Evolutionary conservation across 768 basidiomycete genomes (phyloP).

Genomic region (Serendipita sp.): DNA sequence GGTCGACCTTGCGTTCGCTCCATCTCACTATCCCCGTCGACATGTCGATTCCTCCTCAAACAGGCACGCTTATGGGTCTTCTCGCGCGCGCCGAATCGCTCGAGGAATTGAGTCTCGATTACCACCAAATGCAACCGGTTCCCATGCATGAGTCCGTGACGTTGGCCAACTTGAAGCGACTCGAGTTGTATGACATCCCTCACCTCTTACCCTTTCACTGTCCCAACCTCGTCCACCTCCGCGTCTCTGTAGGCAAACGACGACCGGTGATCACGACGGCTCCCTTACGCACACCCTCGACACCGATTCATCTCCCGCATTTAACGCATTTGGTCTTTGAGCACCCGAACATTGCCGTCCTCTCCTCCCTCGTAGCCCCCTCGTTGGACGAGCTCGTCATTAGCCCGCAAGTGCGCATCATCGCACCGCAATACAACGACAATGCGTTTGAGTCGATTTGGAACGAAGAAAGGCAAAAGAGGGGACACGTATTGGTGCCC

Average conservation of each 20-base stretch:
- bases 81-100: neutral
- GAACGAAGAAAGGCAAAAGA: neutral
- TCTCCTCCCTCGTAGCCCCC: neutral
- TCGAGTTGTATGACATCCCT: neutral
- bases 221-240: slow-evolving; percentile 3
- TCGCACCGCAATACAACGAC: slow-evolving; percentile 5
- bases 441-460: neutral
- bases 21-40: neutral
- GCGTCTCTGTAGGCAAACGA: neutral
- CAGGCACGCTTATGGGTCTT: neutral
- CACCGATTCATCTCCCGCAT: neutral
- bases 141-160: neutral
- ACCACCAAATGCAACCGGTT: neutral
- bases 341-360: neutral
- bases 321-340: neutral
- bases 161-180: neutral
- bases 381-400: neutral
- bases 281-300: neutral
- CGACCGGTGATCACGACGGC: neutral
- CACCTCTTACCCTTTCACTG: neutral
- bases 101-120: neutral
- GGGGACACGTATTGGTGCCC: neutral
- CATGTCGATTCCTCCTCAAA: neutral
- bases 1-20: neutral
- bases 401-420: slow-evolving; percentile 3